A percentile compares a stretch with the other conserved stretches of the same genome.
Evolutionary conservation across 306 rosid species (phyloP).

Genomic region (Gastrolobium villosum): DNA sequence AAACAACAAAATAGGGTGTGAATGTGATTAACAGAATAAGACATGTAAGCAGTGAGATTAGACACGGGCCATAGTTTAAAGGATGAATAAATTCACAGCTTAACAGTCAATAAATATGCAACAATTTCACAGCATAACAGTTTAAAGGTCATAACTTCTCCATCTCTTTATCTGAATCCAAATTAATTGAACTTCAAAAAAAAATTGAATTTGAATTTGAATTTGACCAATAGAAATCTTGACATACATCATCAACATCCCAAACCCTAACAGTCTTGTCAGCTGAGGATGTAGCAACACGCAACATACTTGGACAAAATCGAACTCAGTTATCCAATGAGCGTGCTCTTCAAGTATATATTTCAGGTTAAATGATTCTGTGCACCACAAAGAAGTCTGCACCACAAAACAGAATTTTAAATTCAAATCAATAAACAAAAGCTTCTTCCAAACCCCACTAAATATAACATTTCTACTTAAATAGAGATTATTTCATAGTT

Average conservation of each 20-base stretch:
- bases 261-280: conserved; percentile 88
- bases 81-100: neutral
- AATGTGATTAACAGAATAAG: conserved; percentile 5
- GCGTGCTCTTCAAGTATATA: conserved; percentile 79
- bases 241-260: conserved; percentile 83
- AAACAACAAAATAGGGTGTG: neutral
- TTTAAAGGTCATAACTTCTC: too few species aligned
- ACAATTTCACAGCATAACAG: too few species aligned
- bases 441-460: conserved; percentile 28
- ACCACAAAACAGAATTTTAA: conserved; percentile 38
- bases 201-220: neutral
- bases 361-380: conserved; percentile 62
- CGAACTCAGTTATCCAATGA: conserved; percentile 81
- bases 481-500: conserved; percentile 37
- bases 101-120: neutral
- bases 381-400: conserved; percentile 89
- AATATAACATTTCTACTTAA: conserved; percentile 36
- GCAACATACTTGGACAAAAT: conserved; percentile 71
- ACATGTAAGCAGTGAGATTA: conserved; percentile 3
- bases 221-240: conserved; percentile 35
- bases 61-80: conserved; percentile 9
- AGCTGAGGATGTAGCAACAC: conserved; percentile 87
- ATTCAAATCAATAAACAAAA: conserved; percentile 33
- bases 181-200: neutral
- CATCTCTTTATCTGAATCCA: conserved; percentile 14